Base-by-base conservation (phyloP, 176 grass and related monocot species). In the Echinochloa phyllopogon region DNA sequence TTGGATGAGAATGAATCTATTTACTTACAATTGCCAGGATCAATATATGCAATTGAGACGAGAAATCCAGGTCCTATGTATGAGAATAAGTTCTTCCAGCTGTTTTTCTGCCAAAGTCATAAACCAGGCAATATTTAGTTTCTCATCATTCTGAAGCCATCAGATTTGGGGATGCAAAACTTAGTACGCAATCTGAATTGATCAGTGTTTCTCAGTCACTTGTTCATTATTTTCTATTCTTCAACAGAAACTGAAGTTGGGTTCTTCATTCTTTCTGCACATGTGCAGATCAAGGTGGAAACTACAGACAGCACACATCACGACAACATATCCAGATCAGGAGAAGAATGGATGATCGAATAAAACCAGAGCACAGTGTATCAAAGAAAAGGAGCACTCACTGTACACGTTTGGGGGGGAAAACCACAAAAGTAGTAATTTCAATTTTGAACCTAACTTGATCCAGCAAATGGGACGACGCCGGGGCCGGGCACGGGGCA, bases 31-130 rank as follows among this genome's bases (percentile, higher is more conserved):
- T 98, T 98, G 53, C 96, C 93, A 92, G 93, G 96, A 92, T 98
- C 96, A 47, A 98, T 96, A 81, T 98, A 98, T 10, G 93, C 93
- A 76, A 98, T 95, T 58, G 96, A 95, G 61, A 98, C 93, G 42
- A 95, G 96, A 81, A 98, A 98, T 83, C 96, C 96, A 63, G 96
- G 96, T 40, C 96, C 96, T 85, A 91, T 82, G 79, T 98, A 98
- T 43, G 96, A 83, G 84, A 98, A 92, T 33, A 98, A 82, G 55
- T 94, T 95, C 83, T 98, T 98, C 96, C 96, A 98, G 67, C 91
- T 94, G 74, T 48, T 94, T 83, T 90, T 95, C 96, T 98, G 87
- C 69, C 69, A 74, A 83, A 71, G 73, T 45, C 12, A 71, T 61
- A 82, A 25, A 86, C 25, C 18, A 81, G 70, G 16, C 37, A 75